Conservation (phyloP, 2,329 filamentous ascomycete species). For the Calycina marina region DNA sequence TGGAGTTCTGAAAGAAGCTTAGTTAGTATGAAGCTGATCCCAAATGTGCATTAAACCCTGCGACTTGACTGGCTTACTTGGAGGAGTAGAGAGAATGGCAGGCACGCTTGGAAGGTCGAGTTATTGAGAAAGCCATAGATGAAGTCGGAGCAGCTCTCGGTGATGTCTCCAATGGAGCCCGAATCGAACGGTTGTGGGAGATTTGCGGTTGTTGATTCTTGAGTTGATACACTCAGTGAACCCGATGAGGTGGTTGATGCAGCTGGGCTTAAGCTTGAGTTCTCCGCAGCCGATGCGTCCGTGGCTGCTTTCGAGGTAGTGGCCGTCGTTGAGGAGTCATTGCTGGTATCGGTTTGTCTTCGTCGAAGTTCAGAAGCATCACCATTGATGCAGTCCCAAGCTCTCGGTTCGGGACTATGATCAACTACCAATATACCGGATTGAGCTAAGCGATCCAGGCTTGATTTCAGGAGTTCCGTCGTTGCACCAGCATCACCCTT, state of each 20-base stretch:
- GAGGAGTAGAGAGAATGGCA: conserved; percentile 73
- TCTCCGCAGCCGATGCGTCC: conserved; percentile 4
- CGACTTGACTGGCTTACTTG: conserved; percentile 36
- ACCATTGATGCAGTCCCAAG: conserved; percentile 5
- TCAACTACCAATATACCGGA: conserved; percentile 21
- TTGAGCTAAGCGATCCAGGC: conserved; percentile 15
- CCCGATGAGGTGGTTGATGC: conserved; percentile 8
- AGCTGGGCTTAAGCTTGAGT: no score
- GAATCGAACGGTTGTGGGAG: conserved; percentile 56
- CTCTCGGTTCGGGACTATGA: conserved; percentile 13
- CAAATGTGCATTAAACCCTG: no score
- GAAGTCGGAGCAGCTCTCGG: conserved; percentile 20
- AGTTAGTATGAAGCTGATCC: no score
- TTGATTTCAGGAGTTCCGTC: conserved; percentile 11
- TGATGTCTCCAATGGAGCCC: conserved; percentile 47
- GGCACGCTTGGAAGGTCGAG: conserved; percentile 36
- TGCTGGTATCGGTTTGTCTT: conserved; percentile 1
- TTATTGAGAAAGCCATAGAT: conserved; percentile 19
- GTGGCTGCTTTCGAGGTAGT: conserved; percentile 3
- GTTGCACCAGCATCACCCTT: conserved; percentile 5
- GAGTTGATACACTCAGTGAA: conserved; percentile 10
- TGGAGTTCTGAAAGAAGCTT: conserved; percentile 48
- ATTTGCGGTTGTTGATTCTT: conserved; percentile 6
- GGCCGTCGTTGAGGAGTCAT: not conserved
- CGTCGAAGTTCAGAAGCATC: conserved; percentile 9